Evolutionary conservation across 2,329 filamentous ascomycete species (phyloP), one percentile per base, ranked within the genome.

Genomic region (Diaporthe australafricana): DNA sequence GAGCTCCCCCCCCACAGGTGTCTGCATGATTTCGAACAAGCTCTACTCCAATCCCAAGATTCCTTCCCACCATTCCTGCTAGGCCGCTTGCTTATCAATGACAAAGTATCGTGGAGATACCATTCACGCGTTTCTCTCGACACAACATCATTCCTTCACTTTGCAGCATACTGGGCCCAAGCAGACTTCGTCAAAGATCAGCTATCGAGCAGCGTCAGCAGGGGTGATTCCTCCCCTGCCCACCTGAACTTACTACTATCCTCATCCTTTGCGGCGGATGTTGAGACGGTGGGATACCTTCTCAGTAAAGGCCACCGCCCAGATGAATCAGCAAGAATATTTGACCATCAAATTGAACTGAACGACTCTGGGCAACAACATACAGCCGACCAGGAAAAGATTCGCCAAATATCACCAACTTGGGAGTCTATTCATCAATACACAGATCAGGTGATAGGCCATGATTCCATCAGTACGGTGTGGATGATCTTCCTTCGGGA

Each of bases 111-210:
- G 0, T 42, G 63, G 47, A 53, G 63, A 7, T 67, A 67, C 20
- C 20, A 63, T 22, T 63, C 30, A 3, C 30, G 47, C 1, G 30
- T 22, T 8, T 16, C 63, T 3, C 27, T 63, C 14, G 14, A 45
- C 2, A 20, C 27, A 3, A 32, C 63, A 1, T 67, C 63, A 20
- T 67, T 67, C 11, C 32, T 67, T 16, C 63, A 67, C 22, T 67
- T 30, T 35, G 63, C 35, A 14, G 63, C 63, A 1, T 67, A 67
- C 17, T 67, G 32, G 48, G 47, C 63, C 12, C 63, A 53, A 53
- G 48, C 47, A 5, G 22, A 32, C 0, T 55, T 67, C 1, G 45
- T 67, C 9, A 67, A 14, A 27, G 27, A 40, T 22, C 5, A n/a
- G 17, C 1, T 9, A 42, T 50, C 48, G 2, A 4, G 22, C 9